Evolutionary conservation across 2,329 filamentous ascomycete species (phyloP).

Genomic region (Furcasterigmium furcatum): DNA sequence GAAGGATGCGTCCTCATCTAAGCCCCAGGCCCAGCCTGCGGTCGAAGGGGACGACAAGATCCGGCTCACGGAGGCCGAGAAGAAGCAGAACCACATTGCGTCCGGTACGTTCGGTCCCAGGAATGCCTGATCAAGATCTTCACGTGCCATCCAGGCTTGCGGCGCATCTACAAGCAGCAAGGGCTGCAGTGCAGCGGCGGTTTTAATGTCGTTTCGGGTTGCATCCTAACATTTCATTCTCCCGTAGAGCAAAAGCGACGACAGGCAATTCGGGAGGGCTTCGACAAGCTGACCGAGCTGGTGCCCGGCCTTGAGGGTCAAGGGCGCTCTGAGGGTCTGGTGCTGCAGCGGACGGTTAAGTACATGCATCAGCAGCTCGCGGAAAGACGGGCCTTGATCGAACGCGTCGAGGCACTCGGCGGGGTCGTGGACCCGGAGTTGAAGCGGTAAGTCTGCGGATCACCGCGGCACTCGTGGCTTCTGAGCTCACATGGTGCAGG

Average conservation of each 20-base stretch:
- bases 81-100: constrained; percentile 53
- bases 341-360: constrained; percentile 70
- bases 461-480: too few relatives aligned
- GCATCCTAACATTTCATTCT: too few relatives aligned
- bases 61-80: constrained; percentile 49
- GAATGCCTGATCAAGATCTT: too few relatives aligned
- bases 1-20: constrained; percentile 13
- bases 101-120: constrained; percentile 38
- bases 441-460: constrained; percentile 36
- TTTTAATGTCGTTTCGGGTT: too few relatives aligned
- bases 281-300: constrained; percentile 75
- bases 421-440: constrained; percentile 49
- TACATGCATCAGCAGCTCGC: constrained; percentile 60
- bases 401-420: constrained; percentile 55
- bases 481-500: background rate
- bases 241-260: constrained; percentile 39
- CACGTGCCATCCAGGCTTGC: too few relatives aligned
- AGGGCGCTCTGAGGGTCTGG: constrained; percentile 79
- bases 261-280: constrained; percentile 74
- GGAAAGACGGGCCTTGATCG: constrained; percentile 55
- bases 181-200: too few relatives aligned
- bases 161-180: too few relatives aligned
- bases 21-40: constrained; percentile 6
- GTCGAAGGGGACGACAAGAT: constrained; percentile 40
- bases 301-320: constrained; percentile 81